Conservation (phyloP, 2,329 filamentous ascomycete genomes). For the Cladosporium phlei region DNA sequence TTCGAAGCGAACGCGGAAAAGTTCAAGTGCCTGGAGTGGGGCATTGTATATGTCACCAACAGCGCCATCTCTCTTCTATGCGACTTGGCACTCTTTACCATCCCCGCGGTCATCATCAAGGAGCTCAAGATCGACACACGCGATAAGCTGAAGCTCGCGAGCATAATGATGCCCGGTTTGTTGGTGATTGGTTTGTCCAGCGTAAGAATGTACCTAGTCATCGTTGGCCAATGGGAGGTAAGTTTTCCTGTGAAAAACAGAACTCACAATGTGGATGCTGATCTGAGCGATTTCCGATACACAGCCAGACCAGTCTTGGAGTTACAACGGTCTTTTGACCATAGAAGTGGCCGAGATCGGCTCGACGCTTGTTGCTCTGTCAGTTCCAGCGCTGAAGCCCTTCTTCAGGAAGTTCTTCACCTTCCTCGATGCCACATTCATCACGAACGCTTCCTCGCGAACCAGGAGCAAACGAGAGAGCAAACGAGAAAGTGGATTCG, state of each 20-base stretch:
- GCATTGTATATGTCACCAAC: slow-evolving; percentile 49
- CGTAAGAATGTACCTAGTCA: slow-evolving; percentile 45
- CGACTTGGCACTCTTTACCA: slow-evolving; percentile 48
- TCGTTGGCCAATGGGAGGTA: slow-evolving; percentile 40
- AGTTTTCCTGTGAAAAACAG: too few relatives aligned
- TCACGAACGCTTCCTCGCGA: background rate
- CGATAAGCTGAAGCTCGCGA: slow-evolving; percentile 45
- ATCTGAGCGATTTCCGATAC: background rate
- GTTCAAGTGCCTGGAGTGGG: slow-evolving; percentile 48
- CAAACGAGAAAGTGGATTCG: background rate
- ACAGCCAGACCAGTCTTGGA: slow-evolving; percentile 45
- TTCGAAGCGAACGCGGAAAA: slow-evolving; percentile 40
- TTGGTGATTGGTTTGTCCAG: slow-evolving; percentile 48
- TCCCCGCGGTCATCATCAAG: slow-evolving; percentile 46
- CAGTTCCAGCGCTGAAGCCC: slow-evolving; percentile 48
- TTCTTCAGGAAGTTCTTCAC: slow-evolving; percentile 19
- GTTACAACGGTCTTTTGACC: slow-evolving; percentile 47
- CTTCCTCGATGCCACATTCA: slow-evolving; percentile 14
- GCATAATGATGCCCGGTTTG: slow-evolving; percentile 48
- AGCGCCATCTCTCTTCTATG: slow-evolving; percentile 47
- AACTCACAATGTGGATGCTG: too few relatives aligned
- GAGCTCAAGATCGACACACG: slow-evolving; percentile 41
- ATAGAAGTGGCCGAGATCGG: slow-evolving; percentile 50
- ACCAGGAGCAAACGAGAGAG: background rate
- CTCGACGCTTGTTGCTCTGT: slow-evolving; percentile 48